Percentiles rank a stretch among this genome's conserved stretches.
Evolutionary conservation across 2,329 filamentous ascomycete genomes (phyloP).

Genomic region (Macrophomina pseudophaseolina): DNA sequence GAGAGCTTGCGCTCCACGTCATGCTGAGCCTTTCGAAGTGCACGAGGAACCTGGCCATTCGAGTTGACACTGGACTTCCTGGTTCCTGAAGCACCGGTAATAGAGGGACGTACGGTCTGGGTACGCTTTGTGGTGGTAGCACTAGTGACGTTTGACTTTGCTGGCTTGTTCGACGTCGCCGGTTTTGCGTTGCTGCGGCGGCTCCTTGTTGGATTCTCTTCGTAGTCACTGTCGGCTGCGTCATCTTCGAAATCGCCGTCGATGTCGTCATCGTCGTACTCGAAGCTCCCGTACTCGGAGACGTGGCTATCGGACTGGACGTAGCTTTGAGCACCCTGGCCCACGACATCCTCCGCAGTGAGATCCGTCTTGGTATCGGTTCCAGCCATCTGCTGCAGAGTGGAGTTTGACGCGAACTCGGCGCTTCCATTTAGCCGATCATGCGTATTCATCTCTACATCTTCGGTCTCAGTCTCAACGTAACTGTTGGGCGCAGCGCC

Average conservation of each 20-base stretch:
- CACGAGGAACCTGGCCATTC: neutral
- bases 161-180: neutral
- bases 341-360: neutral
- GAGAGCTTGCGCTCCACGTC: neutral
- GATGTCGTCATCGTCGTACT: neutral
- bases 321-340: neutral
- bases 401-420: neutral
- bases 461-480: neutral
- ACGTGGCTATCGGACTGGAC: neutral
- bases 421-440: neutral
- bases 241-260: conserved; percentile 20
- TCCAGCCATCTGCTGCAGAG: too few species aligned
- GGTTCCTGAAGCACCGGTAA: neutral
- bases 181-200: neutral
- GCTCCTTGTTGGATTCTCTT: neutral
- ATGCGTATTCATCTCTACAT: neutral
- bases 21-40: conserved; percentile 2
- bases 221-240: conserved; percentile 11
- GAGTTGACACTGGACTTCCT: neutral
- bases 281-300: neutral
- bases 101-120: neutral
- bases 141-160: neutral
- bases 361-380: neutral
- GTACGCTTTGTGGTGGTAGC: neutral
- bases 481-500: too few species aligned